Base-by-base conservation (phyloP, 2,329 filamentous ascomycete species). In the Lecanoromycetidae sp. region DNA sequence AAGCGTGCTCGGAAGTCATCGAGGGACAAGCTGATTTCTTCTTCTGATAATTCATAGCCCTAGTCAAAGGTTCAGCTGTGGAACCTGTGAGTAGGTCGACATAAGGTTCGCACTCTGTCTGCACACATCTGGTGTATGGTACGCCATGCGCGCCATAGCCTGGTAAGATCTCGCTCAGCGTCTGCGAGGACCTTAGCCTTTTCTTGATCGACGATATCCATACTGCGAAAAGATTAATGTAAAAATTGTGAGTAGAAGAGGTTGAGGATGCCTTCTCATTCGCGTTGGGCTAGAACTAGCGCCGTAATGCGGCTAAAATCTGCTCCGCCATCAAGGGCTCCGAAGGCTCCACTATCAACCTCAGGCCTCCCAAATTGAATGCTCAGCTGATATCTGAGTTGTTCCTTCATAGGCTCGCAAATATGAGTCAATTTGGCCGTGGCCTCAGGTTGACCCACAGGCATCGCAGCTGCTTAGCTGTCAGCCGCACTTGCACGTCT, bases 61-160 rank as follows among this genome's bases (percentile, higher is more conserved):
- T 95, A 64, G n/a, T n/a, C n/a, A n/a, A n/a, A n/a, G n/a, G n/a
- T n/a, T n/a, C n/a, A n/a, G n/a, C n/a, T n/a, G n/a, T n/a, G n/a
- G n/a, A n/a, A n/a, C n/a, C n/a, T n/a, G 20, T 30, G 19, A 35
- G 33, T 25, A 33, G 27, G 17, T 20, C 6, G 6, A 5, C 5
- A 19, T 17, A 37, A 6, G 44, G 30, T 23, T 39, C 23, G 29
- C 77, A 94, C 88, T 64, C 90, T 72, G 66, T 96, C 91, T 52
- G 77, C 74, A 57, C 91, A 82, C 90, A 98, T 94, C 74, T 98
- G 86, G 66, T 94, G 87, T 40, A 87, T 80, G 7, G 91, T 98
- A 66, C 80, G 80, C 79, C 86, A 93, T 58, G 88, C 87, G 66
- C 90, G 84, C 90, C 91, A 98, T 57, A 95, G 78, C 62, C 84